Conservation (phyloP, 352 stramenopile genomes). For the Phytophthora quininea region DNA sequence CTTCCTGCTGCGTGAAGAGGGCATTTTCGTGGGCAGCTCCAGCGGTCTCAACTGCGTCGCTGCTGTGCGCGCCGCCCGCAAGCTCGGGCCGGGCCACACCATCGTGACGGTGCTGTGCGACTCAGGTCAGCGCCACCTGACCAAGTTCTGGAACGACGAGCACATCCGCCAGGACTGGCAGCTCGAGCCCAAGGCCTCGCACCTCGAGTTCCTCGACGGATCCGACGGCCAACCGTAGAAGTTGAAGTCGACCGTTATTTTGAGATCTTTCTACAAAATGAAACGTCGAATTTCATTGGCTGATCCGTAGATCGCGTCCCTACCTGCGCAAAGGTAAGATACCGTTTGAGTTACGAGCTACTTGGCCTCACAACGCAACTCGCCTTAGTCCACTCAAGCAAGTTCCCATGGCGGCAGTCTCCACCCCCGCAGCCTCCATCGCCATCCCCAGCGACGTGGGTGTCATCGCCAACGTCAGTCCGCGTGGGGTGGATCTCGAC, state of each 20-base stretch:
- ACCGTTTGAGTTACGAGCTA: slow-evolving; percentile 8
- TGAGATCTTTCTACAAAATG: slow-evolving; percentile 41
- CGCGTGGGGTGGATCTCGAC: slow-evolving; percentile 43
- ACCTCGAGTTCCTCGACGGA: slow-evolving; percentile 78
- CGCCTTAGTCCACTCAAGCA: slow-evolving; percentile 2
- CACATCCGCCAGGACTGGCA: slow-evolving; percentile 77
- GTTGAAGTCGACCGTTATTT: too few relatives aligned
- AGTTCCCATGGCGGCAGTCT: slow-evolving; percentile 14
- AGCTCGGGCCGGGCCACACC: slow-evolving; percentile 81
- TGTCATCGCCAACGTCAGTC: slow-evolving; percentile 23
- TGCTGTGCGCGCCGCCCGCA: slow-evolving; percentile 70
- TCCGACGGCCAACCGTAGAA: slow-evolving; percentile 70
- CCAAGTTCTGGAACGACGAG: slow-evolving; percentile 88
- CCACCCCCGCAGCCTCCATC: slow-evolving; percentile 24
- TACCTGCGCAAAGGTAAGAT: slow-evolving; percentile 5
- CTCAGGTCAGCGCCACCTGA: slow-evolving; percentile 88
- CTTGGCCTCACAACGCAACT: slow-evolving; percentile 24
- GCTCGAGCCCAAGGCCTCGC: slow-evolving; percentile 49
- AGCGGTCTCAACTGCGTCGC: slow-evolving; percentile 88
- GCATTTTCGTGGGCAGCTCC: slow-evolving; percentile 95
- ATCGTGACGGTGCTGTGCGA: slow-evolving; percentile 91
- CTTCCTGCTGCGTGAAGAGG: slow-evolving; percentile 95
- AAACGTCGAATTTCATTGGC: slow-evolving; percentile 23
- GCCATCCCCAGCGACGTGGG: slow-evolving; percentile 25
- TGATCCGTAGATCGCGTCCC: not conserved